Evolutionary conservation across 805 yeast species (phyloP).

Genomic region (Wickerhamiella vanderwaltii): DNA sequence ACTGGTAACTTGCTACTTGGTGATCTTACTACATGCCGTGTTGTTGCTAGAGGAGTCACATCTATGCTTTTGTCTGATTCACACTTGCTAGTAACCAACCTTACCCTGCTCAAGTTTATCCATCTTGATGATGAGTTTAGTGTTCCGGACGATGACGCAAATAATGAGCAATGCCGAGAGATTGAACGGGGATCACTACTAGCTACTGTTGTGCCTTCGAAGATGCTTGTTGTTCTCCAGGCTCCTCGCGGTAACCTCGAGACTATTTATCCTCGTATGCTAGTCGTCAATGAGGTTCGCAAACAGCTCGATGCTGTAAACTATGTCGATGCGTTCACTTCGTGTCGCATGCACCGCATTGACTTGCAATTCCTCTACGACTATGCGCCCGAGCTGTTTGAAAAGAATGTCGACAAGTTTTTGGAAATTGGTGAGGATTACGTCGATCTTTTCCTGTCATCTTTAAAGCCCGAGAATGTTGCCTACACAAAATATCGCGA

Average conservation of each 20-base stretch:
- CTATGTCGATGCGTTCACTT: constrained; percentile 62
- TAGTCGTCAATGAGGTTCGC: constrained; percentile 79
- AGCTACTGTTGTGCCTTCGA: constrained; percentile 70
- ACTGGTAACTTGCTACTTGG: constrained; percentile 52
- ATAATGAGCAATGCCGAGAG: constrained; percentile 75
- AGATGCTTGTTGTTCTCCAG: constrained; percentile 70
- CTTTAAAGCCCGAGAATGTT: constrained; percentile 78
- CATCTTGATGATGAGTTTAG: constrained; percentile 41
- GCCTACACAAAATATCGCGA: constrained; percentile 70
- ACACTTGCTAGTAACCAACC: constrained; percentile 68
- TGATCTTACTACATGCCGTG: constrained; percentile 31
- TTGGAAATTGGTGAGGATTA: constrained; percentile 58
- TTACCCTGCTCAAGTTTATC: constrained; percentile 66
- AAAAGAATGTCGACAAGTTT: constrained; percentile 49
- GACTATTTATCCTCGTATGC: constrained; percentile 82
- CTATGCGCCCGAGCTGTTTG: constrained; percentile 62
- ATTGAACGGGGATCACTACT: constrained; percentile 88
- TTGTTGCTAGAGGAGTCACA: constrained; percentile 56
- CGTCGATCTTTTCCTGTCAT: constrained; percentile 75
- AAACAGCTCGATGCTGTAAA: constrained; percentile 43
- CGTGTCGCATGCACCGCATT: constrained; percentile 84
- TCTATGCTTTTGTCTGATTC: constrained; percentile 54
- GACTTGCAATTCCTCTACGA: constrained; percentile 85
- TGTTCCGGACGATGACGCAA: constrained; percentile 27
- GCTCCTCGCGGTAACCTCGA: constrained; percentile 96